These are phyloP conservation scores for Curvularia spicifera DNA, from an alignment of 2,329 filamentous ascomycete genomes.

Conservation along the genomic window DNA sequence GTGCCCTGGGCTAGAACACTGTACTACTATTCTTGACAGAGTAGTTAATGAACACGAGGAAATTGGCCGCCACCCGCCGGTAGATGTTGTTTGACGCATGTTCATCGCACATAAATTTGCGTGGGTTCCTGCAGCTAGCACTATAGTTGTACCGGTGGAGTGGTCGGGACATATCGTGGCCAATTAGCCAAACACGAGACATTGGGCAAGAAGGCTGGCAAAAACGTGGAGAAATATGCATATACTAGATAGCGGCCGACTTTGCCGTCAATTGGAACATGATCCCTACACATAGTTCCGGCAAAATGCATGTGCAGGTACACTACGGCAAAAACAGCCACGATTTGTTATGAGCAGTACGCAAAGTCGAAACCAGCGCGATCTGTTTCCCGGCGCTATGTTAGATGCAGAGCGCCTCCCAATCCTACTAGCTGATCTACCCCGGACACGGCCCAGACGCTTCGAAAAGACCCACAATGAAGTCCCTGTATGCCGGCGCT, in stretches of 20 bases:
- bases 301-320: constrained; percentile 34
- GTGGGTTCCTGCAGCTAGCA: constrained; percentile 15
- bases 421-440: constrained; percentile 2
- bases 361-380: constrained; percentile 3
- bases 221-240: constrained; percentile 34
- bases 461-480: neutral
- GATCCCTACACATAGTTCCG: constrained; percentile 29
- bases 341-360: constrained; percentile 21
- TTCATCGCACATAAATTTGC: constrained; percentile 18
- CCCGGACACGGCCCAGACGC: constrained; percentile 3
- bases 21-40: constrained; percentile 16
- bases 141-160: constrained; percentile 28
- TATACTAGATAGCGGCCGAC: constrained; percentile 35
- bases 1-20: constrained; percentile 22
- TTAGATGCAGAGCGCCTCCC: constrained; percentile 1
- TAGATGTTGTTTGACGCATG: constrained; percentile 21
- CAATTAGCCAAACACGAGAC: constrained; percentile 29
- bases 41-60: constrained; percentile 25
- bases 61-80: constrained; percentile 22
- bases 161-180: constrained; percentile 19
- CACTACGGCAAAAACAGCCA: constrained; percentile 35
- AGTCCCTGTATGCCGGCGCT: neutral
- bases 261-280: constrained; percentile 24
- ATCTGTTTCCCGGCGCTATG: neutral
- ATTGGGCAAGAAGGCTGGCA: constrained; percentile 27